Evolutionary conservation across 345 rosid genomes (phyloP), one percentile per base, ranked within the genome.

Genomic region (Brassica incana): DNA sequence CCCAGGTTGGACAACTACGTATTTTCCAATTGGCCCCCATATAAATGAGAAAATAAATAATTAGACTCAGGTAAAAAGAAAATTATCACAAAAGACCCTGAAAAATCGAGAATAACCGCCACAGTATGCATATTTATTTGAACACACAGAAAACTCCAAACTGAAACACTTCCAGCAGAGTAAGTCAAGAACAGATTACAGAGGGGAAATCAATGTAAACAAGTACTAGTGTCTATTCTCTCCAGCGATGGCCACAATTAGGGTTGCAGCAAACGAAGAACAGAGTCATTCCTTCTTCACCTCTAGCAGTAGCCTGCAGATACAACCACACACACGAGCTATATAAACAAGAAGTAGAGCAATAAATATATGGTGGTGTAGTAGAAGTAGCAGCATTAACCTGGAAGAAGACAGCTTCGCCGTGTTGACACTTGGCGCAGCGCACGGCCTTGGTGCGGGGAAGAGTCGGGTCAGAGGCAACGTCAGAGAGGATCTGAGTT

Each of bases 251-350:
- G 15, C 91, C 85, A 60, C 99, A 95, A 27, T 81, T 91, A 0
- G 97, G 92, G 82, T 93, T 93, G 85, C 97, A 95, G 85, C 99
- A 93, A 35, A 95, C 99, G 36, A 90, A 91, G 75, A 90, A 93
- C 83, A 95, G 85, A 0, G 96, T 90, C 99, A 93, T 93, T 66
- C 96, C 96, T 77, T 93, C 99, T 86, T 93, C 98, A 3, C 98
- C 98, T 82, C 97, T 88, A 38, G 98, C 85, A 75, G 98, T 85
- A 9, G 92, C 91, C 95, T 90, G 87, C 69, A 86, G 6, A 68
- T 66, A 58, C 73, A 71, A 48, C 27, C 5, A 67, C 69, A 73
- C 61, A 12, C 32, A 14, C 2, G 0, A 25, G 79, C 29, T 48
- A 4, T 25, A 45, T 5, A 36, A 36, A 2, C 43, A 40, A 40